Evolutionary conservation across 805 yeast genomes (phyloP).

Genomic region (Lipomyces oligophaga): DNA sequence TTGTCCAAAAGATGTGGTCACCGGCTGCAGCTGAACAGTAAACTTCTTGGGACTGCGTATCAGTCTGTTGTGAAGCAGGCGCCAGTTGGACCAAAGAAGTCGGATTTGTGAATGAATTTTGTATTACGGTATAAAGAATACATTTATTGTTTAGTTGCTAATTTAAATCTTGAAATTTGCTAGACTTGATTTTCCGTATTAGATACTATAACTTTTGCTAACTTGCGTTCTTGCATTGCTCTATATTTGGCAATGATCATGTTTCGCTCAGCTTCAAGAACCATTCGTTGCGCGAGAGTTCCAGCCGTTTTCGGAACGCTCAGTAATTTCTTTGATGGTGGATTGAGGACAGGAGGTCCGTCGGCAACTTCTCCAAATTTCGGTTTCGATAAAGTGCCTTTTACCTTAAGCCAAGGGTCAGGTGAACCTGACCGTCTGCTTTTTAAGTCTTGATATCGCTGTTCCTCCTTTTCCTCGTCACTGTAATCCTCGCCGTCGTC

Average conservation of each 20-base stretch:
- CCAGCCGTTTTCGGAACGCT: conserved; percentile 44
- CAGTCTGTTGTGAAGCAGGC: conserved; percentile 12
- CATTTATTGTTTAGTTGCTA: no score
- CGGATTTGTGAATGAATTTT: not conserved
- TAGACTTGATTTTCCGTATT: no score
- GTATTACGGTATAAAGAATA: no score
- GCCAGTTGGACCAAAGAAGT: conserved; percentile 14
- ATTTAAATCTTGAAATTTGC: no score
- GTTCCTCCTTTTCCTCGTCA: conserved; percentile 28
- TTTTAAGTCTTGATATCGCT: conserved; percentile 28
- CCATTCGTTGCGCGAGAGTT: conserved; percentile 39
- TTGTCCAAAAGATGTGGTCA: conserved; percentile 2
- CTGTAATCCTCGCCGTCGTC: conserved; percentile 29
- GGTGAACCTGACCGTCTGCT: conserved; percentile 36
- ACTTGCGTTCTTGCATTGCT: conserved; percentile 30
- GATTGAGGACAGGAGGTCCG: conserved; percentile 41
- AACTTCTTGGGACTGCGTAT: conserved; percentile 14
- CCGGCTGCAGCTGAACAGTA: conserved; percentile 11
- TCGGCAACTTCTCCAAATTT: conserved; percentile 44
- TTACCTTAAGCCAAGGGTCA: conserved; percentile 43
- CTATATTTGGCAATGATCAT: conserved; percentile 39
- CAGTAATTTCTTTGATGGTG: conserved; percentile 34
- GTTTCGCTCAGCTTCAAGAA: conserved; percentile 40
- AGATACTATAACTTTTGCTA: not conserved
- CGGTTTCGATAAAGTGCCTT: conserved; percentile 36